A percentile compares a stretch with the other conserved stretches of the same genome.
phyloP scores from a whole-genome alignment of 140 eudicot species.

The Oenanthe javanica region DNA sequence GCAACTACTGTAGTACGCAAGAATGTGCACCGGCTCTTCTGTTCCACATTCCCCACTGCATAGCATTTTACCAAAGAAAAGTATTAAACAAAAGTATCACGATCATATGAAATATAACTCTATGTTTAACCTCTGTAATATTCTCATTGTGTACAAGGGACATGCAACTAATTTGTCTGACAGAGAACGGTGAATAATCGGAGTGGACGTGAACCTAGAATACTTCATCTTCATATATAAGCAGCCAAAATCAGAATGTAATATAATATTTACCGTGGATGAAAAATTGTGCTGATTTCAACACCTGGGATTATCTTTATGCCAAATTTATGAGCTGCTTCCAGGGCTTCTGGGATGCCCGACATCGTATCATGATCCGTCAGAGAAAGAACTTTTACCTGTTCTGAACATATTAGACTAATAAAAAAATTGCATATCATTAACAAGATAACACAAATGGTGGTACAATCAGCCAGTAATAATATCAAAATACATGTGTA shows the following conservation, averaged over 20 bases:
- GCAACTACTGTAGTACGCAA: slow-evolving; percentile 87
- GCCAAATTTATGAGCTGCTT: slow-evolving; percentile 71
- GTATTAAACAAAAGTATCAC: neutral
- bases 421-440: slow-evolving; percentile 12
- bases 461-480: neutral
- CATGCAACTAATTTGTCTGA: neutral
- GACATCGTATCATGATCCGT: slow-evolving; percentile 98
- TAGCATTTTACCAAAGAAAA: slow-evolving; percentile 12
- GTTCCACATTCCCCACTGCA: slow-evolving; percentile 62
- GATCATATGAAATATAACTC: neutral
- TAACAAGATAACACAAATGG: neutral
- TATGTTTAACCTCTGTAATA: neutral
- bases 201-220: neutral
- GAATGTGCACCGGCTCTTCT: slow-evolving; percentile 92
- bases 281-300: slow-evolving; percentile 88
- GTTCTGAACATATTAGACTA: slow-evolving; percentile 45
- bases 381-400: slow-evolving; percentile 92
- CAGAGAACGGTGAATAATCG: neutral
- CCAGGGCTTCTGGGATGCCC: slow-evolving; percentile 90
- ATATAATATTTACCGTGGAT: slow-evolving; percentile 41
- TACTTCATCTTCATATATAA: neutral
- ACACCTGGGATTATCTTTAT: slow-evolving; percentile 97
- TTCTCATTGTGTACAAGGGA: neutral
- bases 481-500: neutral
- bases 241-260: neutral